Base-by-base conservation (phyloP, 106 monocot species). In the Posidonia australis region DNA sequence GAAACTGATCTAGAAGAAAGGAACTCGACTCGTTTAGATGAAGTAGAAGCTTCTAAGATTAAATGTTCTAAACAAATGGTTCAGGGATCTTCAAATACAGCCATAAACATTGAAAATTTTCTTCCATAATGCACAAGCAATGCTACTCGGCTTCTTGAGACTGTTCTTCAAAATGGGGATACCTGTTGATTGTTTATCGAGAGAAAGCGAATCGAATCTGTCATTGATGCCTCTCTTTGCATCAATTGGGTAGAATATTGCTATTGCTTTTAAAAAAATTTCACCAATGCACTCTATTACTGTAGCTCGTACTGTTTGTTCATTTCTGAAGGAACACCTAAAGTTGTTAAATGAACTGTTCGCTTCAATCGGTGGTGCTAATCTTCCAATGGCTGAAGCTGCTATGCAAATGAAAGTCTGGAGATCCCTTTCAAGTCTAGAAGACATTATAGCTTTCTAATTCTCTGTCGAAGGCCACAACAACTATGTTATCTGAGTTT, bases 131-230 rank as follows among this genome's bases (percentile, higher is more conserved):
- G 71, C 67, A 71, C 84, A 27, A 61, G 58, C 69, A 88, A 84
- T 69, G 62, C 59, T 71, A 63, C 74, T n/a, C 84, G 77, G 17
- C 74, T 88, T 60, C 79, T 87, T 72, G 88, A 81, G 71, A 72
- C 81, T 51, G 28, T 88, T 72, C 84, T 88, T 58, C 88, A 90
- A 53, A 90, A 90, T 76, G 64, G 82, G 41, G 82, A 85, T 66
- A 80, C 78, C 14, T 85, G 85, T 51, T 67, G 76, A 23, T 42
- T 83, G 41, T 90, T 90, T 44, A 70, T 85, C 70, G 89, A 90
- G 59, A 80, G 71, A 63, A 84, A 77, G 41, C 85, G 85, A 13
- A 61, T 90, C 46, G 89, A 90, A 68, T 69, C 70, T 56, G 68
- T 88, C 58, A 2, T 58, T 54, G 31, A 56, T 88, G 65, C 84